A percentile compares a stretch with the other conserved stretches of the same genome.
Evolutionary conservation across 345 rosid species (phyloP).

Genomic region (Syzygium oleosum): DNA sequence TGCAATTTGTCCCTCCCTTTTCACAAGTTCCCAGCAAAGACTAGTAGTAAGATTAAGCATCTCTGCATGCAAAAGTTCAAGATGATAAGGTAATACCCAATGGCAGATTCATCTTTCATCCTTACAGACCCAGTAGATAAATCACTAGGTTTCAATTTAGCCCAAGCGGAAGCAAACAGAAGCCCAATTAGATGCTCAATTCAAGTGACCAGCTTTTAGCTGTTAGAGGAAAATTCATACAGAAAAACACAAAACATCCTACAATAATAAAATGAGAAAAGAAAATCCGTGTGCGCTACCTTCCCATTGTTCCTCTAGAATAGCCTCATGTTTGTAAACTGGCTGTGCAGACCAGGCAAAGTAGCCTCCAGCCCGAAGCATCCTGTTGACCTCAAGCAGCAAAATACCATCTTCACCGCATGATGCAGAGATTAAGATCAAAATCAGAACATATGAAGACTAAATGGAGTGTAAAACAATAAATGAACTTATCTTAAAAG

Average conservation of each 20-base stretch:
- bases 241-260: not conserved
- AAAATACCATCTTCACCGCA: slow-evolving; percentile 72
- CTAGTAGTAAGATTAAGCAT: slow-evolving; percentile 82
- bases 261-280: not conserved
- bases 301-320: slow-evolving; percentile 88
- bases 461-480: not conserved
- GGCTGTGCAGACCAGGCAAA: slow-evolving; percentile 99
- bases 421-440: not conserved
- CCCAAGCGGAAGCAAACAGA: not conserved
- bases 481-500: not conserved
- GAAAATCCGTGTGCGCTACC: slow-evolving; percentile 33
- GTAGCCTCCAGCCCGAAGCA: slow-evolving; percentile 93
- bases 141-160: not conserved
- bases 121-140: not conserved
- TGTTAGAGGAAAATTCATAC: not conserved
- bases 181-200: not conserved
- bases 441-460: not conserved
- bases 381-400: slow-evolving; percentile 92
- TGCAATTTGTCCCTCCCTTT: slow-evolving; percentile 95
- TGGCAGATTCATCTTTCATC: not conserved
- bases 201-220: not conserved
- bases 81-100: not conserved
- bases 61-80: slow-evolving; percentile 37
- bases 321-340: slow-evolving; percentile 84
- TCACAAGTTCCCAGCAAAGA: slow-evolving; percentile 91